A percentile compares a stretch with the other conserved stretches of the same genome.
phyloP scores from a whole-genome alignment of 306 rosid species.

The Rosa chinensis region DNA sequence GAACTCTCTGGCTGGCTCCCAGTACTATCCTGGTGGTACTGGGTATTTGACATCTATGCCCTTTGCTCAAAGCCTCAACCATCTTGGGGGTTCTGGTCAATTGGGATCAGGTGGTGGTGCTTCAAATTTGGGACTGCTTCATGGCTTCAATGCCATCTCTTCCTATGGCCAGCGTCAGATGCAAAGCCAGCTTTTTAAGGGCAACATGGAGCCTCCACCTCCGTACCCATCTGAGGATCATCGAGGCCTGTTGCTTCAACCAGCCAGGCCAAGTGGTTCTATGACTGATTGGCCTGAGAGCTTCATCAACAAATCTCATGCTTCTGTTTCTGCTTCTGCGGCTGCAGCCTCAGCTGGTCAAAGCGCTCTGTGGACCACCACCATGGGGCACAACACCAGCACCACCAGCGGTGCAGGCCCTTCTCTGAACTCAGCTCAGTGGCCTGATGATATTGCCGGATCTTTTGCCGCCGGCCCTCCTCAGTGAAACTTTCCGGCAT shows the following conservation, averaged over 20 bases:
- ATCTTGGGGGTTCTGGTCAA: slow-evolving; percentile 9
- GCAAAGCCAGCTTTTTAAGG: slow-evolving; percentile 24
- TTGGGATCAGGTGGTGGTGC: slow-evolving; percentile 6
- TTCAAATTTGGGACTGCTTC: slow-evolving; percentile 41
- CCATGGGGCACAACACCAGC: slow-evolving; percentile 3
- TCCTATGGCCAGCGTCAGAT: slow-evolving; percentile 25
- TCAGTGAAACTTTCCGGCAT: slow-evolving; percentile 22
- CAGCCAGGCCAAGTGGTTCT: slow-evolving; percentile 12
- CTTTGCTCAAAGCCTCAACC: slow-evolving; percentile 33
- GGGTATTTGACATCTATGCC: slow-evolving; percentile 45
- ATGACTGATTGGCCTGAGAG: slow-evolving; percentile 35
- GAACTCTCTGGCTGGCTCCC: slow-evolving; percentile 6
- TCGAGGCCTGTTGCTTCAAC: slow-evolving; percentile 27
- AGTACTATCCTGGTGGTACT: slow-evolving; percentile 29
- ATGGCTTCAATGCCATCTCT: slow-evolving; percentile 38
- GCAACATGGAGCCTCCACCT: slow-evolving; percentile 24
- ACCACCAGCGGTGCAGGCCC: slow-evolving; percentile 20
- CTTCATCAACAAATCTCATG: slow-evolving; percentile 23
- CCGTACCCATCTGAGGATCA: slow-evolving; percentile 4
- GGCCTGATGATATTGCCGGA: slow-evolving; percentile 43
- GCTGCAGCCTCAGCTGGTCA: slow-evolving; percentile 2
- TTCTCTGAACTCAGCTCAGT: slow-evolving; percentile 32
- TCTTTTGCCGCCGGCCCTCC: slow-evolving; percentile 27
- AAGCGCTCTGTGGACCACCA: slow-evolving; percentile 42
- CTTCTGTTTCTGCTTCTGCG: slow-evolving; percentile 1